Percentiles rank a stretch among this genome's conserved stretches.
Evolutionary conservation across 2,329 filamentous ascomycete genomes (phyloP).

Genomic region (Elsinoe perseae): DNA sequence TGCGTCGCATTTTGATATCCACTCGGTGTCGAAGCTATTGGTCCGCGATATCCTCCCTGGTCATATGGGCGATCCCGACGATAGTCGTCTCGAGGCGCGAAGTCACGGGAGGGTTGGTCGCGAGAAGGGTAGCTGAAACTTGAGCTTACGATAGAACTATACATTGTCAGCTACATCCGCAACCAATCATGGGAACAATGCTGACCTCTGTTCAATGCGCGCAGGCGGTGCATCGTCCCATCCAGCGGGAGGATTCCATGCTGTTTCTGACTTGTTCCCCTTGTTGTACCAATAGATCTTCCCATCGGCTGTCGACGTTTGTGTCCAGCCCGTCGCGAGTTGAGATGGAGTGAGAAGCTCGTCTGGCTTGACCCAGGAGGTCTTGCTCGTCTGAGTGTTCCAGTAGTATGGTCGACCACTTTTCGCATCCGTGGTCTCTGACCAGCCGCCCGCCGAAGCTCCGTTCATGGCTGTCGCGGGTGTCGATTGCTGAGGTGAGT

Average conservation of each 20-base stretch:
- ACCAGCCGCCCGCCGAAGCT: not conserved
- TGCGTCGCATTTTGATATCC: conserved; percentile 65
- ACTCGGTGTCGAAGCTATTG: conserved; percentile 28
- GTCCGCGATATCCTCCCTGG: conserved; percentile 27
- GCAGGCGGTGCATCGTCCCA: conserved; percentile 16
- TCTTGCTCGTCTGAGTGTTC: conserved; percentile 75
- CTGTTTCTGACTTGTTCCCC: conserved; percentile 73
- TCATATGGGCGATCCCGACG: conserved; percentile 30
- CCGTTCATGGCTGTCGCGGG: conserved; percentile 10
- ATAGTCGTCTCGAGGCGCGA: conserved; percentile 22
- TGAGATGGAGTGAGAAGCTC: conserved; percentile 79
- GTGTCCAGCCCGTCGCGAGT: conserved; percentile 58
- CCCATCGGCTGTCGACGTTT: conserved; percentile 79
- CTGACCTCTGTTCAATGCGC: not conserved
- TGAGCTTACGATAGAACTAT: conserved; percentile 26
- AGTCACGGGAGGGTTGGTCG: conserved; percentile 38
- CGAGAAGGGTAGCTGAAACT: conserved; percentile 28
- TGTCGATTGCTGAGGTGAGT: not conserved
- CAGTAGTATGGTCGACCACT: conserved; percentile 79
- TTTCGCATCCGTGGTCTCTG: conserved; percentile 50
- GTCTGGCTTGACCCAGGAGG: conserved; percentile 89
- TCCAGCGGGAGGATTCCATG: conserved; percentile 74
- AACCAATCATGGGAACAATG: conserved; percentile 19
- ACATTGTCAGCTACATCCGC: conserved; percentile 40
- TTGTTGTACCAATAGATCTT: conserved; percentile 91